phyloP scores from a whole-genome alignment of 306 rosid species.

The Potentilla sterilis region DNA sequence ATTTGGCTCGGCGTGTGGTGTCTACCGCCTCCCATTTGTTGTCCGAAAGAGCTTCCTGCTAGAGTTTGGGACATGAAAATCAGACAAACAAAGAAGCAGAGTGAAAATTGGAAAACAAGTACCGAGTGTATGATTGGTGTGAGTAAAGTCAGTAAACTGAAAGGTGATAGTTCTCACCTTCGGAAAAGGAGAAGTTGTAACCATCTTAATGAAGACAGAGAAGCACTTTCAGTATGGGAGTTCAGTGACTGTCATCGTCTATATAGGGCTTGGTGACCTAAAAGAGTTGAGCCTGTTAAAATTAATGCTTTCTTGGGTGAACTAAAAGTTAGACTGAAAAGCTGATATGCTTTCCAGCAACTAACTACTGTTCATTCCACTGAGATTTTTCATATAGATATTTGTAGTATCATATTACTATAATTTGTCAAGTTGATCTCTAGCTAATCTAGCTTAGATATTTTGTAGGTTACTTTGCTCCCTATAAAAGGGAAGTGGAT shows the following conservation, averaged over 20 bases:
- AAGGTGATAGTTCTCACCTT: conserved; percentile 34
- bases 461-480: no score
- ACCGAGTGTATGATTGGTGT: neutral
- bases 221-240: conserved; percentile 24
- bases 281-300: neutral
- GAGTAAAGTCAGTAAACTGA: neutral
- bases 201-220: conserved; percentile 40
- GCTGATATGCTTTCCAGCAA: no score
- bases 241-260: conserved; percentile 24
- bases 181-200: conserved; percentile 55
- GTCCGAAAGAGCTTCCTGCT: conserved; percentile 45
- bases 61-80: neutral
- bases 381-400: no score
- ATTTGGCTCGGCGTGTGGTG: conserved; percentile 63
- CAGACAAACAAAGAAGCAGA: neutral
- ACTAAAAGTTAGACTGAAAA: no score
- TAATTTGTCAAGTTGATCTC: no score
- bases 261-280: conserved; percentile 36
- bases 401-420: no score
- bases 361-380: no score
- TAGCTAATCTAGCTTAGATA: no score
- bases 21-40: conserved; percentile 57
- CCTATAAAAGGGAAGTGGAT: conserved; percentile 22
- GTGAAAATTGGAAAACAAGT: neutral
- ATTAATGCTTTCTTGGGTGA: no score